phyloP scores from a whole-genome alignment of 805 yeast genomes.

The Starmerella apis region DNA sequence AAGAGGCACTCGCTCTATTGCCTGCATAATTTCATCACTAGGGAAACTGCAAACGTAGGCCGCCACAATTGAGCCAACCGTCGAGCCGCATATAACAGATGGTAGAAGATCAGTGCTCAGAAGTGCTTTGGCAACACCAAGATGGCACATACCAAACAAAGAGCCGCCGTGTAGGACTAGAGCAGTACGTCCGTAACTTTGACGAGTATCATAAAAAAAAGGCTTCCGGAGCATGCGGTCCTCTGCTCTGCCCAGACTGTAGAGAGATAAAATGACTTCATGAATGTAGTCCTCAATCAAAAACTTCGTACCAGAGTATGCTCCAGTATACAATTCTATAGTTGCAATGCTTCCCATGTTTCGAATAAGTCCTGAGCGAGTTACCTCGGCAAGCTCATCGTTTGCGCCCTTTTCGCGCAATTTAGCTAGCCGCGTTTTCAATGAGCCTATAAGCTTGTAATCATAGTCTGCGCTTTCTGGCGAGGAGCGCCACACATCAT shows the following conservation, averaged over 20 bases:
- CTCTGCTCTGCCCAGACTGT: conserved; percentile 35
- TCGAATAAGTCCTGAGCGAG: conserved; percentile 73
- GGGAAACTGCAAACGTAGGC: conserved; percentile 66
- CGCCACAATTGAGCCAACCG: conserved; percentile 90
- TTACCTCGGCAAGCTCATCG: conserved; percentile 42
- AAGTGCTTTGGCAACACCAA: conserved; percentile 85
- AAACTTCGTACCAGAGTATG: conserved; percentile 79
- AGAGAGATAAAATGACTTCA: conserved; percentile 62
- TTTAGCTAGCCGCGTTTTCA: conserved; percentile 46
- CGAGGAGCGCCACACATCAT: conserved; percentile 55
- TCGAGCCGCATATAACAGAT: conserved; percentile 77
- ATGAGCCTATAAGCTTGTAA: conserved; percentile 66
- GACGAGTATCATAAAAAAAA: conserved; percentile 79
- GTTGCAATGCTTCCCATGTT: conserved; percentile 88
- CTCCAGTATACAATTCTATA: conserved; percentile 63
- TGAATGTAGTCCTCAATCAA: conserved; percentile 77
- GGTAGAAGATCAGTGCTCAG: conserved; percentile 68
- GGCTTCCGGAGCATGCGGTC: conserved; percentile 35
- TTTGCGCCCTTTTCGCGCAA: conserved; percentile 54
- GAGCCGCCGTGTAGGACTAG: conserved; percentile 90
- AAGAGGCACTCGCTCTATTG: conserved; percentile 30
- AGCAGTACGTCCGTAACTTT: conserved; percentile 84
- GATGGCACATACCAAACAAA: conserved; percentile 81
- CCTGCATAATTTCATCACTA: conserved; percentile 48
- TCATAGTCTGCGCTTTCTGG: conserved; percentile 75